phyloP scores from a whole-genome alignment of 78 protist species.

The Acrasis kona region DNA sequence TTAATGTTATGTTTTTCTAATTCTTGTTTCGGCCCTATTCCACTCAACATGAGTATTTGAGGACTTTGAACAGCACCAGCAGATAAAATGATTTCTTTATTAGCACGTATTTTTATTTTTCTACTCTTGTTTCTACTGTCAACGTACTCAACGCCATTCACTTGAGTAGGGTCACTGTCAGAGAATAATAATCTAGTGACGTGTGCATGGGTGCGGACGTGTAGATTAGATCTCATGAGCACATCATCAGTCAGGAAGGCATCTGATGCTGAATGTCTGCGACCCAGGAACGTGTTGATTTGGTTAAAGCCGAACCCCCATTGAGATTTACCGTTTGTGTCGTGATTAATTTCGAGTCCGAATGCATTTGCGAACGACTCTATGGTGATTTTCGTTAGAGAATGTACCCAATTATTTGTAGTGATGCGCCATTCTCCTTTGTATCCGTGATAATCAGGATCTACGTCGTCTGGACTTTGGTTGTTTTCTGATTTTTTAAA shows the following conservation, averaged over 20 bases:
- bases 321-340: neutral
- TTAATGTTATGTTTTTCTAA: neutral
- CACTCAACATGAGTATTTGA: neutral
- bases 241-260: neutral
- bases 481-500: slow-evolving; percentile 3
- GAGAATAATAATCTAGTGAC: neutral
- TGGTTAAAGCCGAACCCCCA: neutral
- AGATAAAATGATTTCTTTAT: slow-evolving; percentile 10
- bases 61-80: slow-evolving; percentile 26
- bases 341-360: neutral
- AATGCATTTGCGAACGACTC: neutral
- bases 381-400: neutral
- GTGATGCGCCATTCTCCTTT: neutral
- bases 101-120: neutral
- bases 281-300: neutral
- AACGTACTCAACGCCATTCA: neutral
- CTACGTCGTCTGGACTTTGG: neutral
- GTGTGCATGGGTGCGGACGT: neutral
- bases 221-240: neutral
- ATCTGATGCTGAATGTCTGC: neutral
- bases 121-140: neutral
- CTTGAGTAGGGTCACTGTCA: neutral
- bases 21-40: slow-evolving; percentile 9
- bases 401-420: neutral
- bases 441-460: neutral